Conservation (phyloP, 768 basidiomycete species). For the Sarcomyxa edulis region DNA sequence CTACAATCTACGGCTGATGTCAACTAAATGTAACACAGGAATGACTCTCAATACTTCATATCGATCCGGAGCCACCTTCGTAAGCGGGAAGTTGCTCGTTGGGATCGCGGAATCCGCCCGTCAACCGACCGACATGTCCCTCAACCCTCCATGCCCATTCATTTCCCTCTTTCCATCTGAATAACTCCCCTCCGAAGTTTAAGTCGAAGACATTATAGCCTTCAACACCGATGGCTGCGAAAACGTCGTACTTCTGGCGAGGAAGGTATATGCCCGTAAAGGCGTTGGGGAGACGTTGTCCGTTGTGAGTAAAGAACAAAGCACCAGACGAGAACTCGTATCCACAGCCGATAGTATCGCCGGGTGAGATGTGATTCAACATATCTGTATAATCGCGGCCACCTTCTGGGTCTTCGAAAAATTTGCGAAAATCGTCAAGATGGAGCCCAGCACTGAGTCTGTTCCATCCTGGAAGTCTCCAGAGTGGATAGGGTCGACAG, state of each 20-base stretch:
- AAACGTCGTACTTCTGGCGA: constrained; percentile 46
- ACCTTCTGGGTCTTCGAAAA: constrained; percentile 64
- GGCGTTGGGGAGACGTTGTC: constrained; percentile 46
- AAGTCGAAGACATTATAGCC: constrained; percentile 51
- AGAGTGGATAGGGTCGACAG: constrained; percentile 59
- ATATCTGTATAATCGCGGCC: constrained; percentile 48
- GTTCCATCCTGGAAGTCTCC: constrained; percentile 71
- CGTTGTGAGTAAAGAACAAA: constrained; percentile 66
- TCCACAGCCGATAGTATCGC: constrained; percentile 59
- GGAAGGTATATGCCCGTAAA: constrained; percentile 59
- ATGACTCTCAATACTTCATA: too few species aligned
- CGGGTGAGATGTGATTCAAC: constrained; percentile 28
- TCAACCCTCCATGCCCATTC: constrained; percentile 64
- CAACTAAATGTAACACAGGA: too few species aligned
- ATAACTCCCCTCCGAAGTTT: constrained; percentile 60
- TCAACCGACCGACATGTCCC: constrained; percentile 49
- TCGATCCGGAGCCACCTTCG: too few species aligned
- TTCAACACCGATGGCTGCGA: constrained; percentile 58
- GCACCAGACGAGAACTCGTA: constrained; percentile 48
- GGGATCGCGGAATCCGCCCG: constrained; percentile 20
- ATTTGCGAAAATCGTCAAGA: constrained; percentile 68
- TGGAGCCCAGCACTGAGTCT: constrained; percentile 60
- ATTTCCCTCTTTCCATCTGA: constrained; percentile 60
- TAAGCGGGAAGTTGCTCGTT: constrained; percentile 48
- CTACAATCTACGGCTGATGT: too few species aligned